Percentiles rank a stretch among this genome's conserved stretches.
Evolutionary conservation across 805 yeast species (phyloP).

Genomic region (Candida jianshihensis): DNA sequence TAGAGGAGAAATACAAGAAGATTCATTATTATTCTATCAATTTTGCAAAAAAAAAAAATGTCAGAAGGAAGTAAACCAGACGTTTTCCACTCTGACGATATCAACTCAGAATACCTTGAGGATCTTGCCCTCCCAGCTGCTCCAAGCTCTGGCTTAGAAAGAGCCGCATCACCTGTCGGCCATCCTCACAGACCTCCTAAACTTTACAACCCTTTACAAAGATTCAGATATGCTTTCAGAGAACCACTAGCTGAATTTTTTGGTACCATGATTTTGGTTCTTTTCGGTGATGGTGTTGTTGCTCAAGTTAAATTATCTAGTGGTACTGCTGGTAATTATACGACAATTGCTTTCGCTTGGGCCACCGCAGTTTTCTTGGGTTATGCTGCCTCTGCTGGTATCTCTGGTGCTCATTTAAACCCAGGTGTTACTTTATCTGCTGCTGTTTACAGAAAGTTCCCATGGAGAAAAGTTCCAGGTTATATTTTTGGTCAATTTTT

Average conservation of each 20-base stretch:
- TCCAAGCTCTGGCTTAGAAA: slow-evolving; percentile 23
- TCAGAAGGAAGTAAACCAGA: slow-evolving; percentile 24
- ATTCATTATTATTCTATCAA: too few species aligned
- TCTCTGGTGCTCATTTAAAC: slow-evolving; percentile 53
- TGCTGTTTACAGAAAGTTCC: slow-evolving; percentile 45
- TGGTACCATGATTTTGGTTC: slow-evolving; percentile 39
- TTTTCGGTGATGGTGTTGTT: slow-evolving; percentile 42
- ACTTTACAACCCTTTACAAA: slow-evolving; percentile 18
- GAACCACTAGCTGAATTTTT: slow-evolving; percentile 47
- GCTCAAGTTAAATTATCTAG: slow-evolving; percentile 36
- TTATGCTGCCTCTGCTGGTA: slow-evolving; percentile 43
- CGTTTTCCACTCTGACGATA: slow-evolving; percentile 24
- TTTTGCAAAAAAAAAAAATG: slow-evolving; percentile 15
- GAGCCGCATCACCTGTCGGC: slow-evolving; percentile 17
- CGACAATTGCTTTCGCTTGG: slow-evolving; percentile 42
- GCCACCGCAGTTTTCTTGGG: slow-evolving; percentile 49
- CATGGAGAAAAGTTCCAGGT: slow-evolving; percentile 38
- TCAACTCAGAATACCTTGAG: slow-evolving; percentile 21
- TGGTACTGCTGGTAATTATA: slow-evolving; percentile 33
- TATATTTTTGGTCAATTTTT: slow-evolving; percentile 41
- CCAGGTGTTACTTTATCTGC: slow-evolving; percentile 44
- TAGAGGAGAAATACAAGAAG: too few species aligned
- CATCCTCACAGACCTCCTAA: slow-evolving; percentile 6
- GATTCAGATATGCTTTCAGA: slow-evolving; percentile 26
- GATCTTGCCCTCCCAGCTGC: slow-evolving; percentile 22